These are phyloP conservation scores for Rhizopogon roseolus DNA, from an alignment of 768 basidiomycete species.

Conservation along the genomic window DNA sequence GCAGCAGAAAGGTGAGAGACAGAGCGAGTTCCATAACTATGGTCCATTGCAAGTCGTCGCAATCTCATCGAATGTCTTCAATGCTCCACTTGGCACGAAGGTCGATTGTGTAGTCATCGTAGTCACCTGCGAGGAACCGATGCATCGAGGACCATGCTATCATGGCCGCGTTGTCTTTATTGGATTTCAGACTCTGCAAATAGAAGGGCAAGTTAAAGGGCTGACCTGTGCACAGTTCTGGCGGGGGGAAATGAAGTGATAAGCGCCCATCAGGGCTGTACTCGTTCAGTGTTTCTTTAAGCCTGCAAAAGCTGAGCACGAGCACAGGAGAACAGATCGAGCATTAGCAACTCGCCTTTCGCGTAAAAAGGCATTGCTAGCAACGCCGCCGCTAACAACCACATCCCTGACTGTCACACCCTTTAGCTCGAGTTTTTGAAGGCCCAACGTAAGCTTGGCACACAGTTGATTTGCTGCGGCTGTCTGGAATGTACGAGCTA, in stretches of 20 bases:
- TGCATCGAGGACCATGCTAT: slow-evolving; percentile 90
- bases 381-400: slow-evolving; percentile 91
- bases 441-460: slow-evolving; percentile 51
- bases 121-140: slow-evolving; percentile 60
- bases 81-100: slow-evolving; percentile 76
- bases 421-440: slow-evolving; percentile 37
- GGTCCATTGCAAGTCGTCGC: too few species aligned
- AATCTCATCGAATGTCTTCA: slow-evolving; percentile 27
- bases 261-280: slow-evolving; percentile 30
- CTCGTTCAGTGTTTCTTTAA: slow-evolving; percentile 23
- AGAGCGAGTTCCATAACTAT: too few species aligned
- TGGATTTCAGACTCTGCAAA: not conserved
- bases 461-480: slow-evolving; percentile 70
- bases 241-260: slow-evolving; percentile 68
- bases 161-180: slow-evolving; percentile 92
- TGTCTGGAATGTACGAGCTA: slow-evolving; percentile 71
- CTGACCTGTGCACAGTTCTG: slow-evolving; percentile 70
- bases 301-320: slow-evolving; percentile 19
- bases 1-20: too few species aligned
- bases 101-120: slow-evolving; percentile 58
- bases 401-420: slow-evolving; percentile 50
- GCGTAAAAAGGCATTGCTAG: slow-evolving; percentile 74
- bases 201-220: not conserved
- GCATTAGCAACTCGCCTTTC: slow-evolving; percentile 40
- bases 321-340: not conserved